Evolutionary conservation across 768 basidiomycete genomes (phyloP), one percentile per base, ranked within the genome.

Genomic region (Boletus speciosus): DNA sequence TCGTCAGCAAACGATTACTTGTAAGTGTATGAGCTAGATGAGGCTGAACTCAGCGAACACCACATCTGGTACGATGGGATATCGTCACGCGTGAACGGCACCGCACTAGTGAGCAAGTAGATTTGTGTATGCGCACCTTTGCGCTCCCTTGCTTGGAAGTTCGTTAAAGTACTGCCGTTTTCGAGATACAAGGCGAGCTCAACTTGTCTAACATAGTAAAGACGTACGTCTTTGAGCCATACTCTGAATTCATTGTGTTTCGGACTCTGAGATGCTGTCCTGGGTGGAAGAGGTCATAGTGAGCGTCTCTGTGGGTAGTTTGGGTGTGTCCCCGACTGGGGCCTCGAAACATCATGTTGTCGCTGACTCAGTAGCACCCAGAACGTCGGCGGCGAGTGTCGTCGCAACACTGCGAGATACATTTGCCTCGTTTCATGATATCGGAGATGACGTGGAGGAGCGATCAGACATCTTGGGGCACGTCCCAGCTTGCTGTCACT

Each of bases 1-100:
- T 88, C 88, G 25, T 83, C 80, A 4, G 86, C 84, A 65, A 95
- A 94, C 0, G 83, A 82, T 93, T 92, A 94, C 73, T 90, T 92
- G 71, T 92, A 93, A 23, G 3, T 23, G 23, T 2, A 23, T 2
- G 23, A 23, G 3, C 23, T 19, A 19, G 19, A 19, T 19, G 19
- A 19, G 19, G 19, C 19, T 19, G 19, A 19, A 19, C 19, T 19
- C 19, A 19, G 19, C 19, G 19, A 19, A 19, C 19, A 19, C 19
- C 19, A 19, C 19, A 19, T 19, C 19, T 19, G 19, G 19, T 19
- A 19, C 19, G 19, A 19, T 19, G 19, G 19, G 19, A 19, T 19
- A 19, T 19, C 19, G 19, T 19, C 19, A 19, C 19, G 19, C 19
- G 19, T 19, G 19, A 19, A 19, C 19, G 19, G 19, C 19, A 19